phyloP scores from a whole-genome alignment of 1,139 yeast genomes.

The Dujonia santamariae region DNA sequence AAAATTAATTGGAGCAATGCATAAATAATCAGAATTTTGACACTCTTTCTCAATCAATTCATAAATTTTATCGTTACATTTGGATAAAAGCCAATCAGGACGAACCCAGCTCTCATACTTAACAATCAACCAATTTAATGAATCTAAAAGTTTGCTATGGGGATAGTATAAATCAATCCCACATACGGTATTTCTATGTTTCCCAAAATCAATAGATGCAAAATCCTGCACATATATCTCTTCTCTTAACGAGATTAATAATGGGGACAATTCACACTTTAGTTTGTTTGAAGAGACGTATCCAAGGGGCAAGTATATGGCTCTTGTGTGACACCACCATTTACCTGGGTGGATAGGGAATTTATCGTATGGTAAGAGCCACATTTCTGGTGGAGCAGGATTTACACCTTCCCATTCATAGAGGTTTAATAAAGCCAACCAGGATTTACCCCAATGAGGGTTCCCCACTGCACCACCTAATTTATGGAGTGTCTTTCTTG shows the following conservation, averaged over 20 bases:
- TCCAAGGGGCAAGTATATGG: conserved; percentile 85
- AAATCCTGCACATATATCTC: conserved; percentile 67
- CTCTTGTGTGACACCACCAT: conserved; percentile 99
- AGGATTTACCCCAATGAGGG: conserved; percentile 98
- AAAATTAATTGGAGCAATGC: conserved; percentile 93
- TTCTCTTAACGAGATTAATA: conserved; percentile 60
- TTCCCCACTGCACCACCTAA: conserved; percentile 87
- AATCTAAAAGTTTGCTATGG: conserved; percentile 66
- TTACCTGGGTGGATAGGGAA: conserved; percentile 89
- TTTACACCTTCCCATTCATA: conserved; percentile 97
- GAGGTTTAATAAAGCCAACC: conserved; percentile 76
- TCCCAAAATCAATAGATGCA: conserved; percentile 62
- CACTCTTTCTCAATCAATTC: conserved; percentile 72
- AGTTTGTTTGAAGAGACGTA: conserved; percentile 63
- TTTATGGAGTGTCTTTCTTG: conserved; percentile 63
- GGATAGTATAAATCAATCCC: conserved; percentile 94
- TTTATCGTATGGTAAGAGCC: conserved; percentile 73
- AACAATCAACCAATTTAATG: conserved; percentile 58
- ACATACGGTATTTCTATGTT: conserved; percentile 80
- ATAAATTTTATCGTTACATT: conserved; percentile 52
- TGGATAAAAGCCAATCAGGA: conserved; percentile 67
- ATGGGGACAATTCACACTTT: conserved; percentile 59
- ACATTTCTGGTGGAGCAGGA: conserved; percentile 96
- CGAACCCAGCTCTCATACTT: conserved; percentile 67
- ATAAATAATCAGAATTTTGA: conserved; percentile 72